Base-by-base conservation (phyloP, 805 yeast genomes). In the Spathaspora passalidarum region DNA sequence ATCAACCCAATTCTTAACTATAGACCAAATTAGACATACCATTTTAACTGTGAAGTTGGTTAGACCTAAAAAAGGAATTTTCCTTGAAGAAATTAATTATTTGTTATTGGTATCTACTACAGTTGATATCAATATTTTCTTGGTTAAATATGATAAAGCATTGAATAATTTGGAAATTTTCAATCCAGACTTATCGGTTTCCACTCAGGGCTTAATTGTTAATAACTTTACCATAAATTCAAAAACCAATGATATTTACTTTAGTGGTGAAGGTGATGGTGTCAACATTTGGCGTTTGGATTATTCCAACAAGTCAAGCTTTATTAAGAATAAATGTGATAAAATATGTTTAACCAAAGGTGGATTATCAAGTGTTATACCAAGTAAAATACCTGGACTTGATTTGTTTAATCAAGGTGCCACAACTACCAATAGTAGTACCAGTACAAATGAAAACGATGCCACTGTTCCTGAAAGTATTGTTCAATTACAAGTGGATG, bases 251-350 rank as follows among this genome's bases (percentile, higher is more conserved):
- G 90, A 92, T 46, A 80, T 94, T 4, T 88, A 88, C 60, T 88
- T 95, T 62, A 76, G 87, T 7, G 95, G 96, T n/a, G 77, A 76
- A 35, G 81, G 84, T 17, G 89, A 87, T 53, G 92, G 90, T 1
- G 67, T 74, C 32, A 82, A 91, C 54, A 74, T 94, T 37, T 94
- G 97, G 96, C 92, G 88, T 59, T 70, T 94, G 45, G 83, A 81
- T 48, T 94, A 94, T 61, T 78, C 91, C 5, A 86, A 84, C 52
- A 78, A 86, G 20, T 94, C 89, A 40, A 84, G 88, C 45, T 92
- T 96, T 88, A 89, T 89, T 61, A 81, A 83, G 51, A 84, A 87
- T 57, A 86, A 84, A 56, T 87, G 96, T 59, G 81, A 81, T 55
- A 90, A 90, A 62, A 81, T 84, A 35, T 89, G 97, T 61, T 75